Evolutionary conservation across 2,329 filamentous ascomycete genomes (phyloP).

Genomic region (Verticillium nubilum): DNA sequence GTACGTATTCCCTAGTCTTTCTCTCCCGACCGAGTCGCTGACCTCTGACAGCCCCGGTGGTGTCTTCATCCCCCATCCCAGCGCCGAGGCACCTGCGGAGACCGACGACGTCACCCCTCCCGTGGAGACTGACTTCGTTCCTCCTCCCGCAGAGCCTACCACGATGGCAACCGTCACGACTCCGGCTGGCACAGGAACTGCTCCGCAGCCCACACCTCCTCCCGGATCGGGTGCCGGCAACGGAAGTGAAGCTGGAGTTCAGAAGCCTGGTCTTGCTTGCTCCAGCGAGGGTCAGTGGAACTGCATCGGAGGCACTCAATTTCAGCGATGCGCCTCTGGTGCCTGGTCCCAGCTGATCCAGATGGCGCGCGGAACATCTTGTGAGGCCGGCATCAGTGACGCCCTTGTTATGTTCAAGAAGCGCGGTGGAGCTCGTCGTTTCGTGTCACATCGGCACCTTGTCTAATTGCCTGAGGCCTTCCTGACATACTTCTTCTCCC

Average conservation of each 20-base stretch:
- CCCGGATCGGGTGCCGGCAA: neutral
- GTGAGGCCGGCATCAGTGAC: slow-evolving; percentile 25
- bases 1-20: neutral
- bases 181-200: slow-evolving; percentile 13
- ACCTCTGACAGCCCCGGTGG: slow-evolving; percentile 31
- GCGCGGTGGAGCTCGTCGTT: slow-evolving; percentile 7
- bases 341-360: slow-evolving; percentile 42
- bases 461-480: neutral
- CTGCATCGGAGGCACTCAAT: slow-evolving; percentile 49
- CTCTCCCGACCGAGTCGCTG: slow-evolving; percentile 8
- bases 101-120: neutral
- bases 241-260: slow-evolving; percentile 19
- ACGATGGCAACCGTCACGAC: slow-evolving; percentile 18
- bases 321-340: slow-evolving; percentile 59
- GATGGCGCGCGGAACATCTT: slow-evolving; percentile 50
- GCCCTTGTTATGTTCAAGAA: slow-evolving; percentile 17
- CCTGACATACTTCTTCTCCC: neutral
- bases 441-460: neutral
- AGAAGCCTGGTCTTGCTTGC: slow-evolving; percentile 38
- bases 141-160: slow-evolving; percentile 13
- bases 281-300: slow-evolving; percentile 51
- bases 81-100: slow-evolving; percentile 6
- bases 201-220: slow-evolving; percentile 7
- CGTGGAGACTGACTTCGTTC: neutral
- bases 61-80: slow-evolving; percentile 32